Evolutionary conservation across 805 yeast genomes (phyloP), one percentile per base, ranked within the genome.

Genomic region (Kregervanrija delftensis): DNA sequence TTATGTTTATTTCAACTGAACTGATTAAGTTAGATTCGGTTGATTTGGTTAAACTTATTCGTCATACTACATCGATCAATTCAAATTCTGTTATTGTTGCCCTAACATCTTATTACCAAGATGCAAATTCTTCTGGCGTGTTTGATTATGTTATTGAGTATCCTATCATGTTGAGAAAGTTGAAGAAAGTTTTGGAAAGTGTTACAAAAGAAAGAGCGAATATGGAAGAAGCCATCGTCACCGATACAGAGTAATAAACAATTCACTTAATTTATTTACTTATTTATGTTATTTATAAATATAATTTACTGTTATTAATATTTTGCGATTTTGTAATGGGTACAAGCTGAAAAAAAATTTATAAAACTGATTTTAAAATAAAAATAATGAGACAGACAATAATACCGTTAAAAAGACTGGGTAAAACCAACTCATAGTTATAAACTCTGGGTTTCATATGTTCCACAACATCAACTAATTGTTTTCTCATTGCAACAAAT

Each of bases 61-160:
- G 76, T 56, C 77, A 77, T 50, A 90, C 97, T 0, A 75, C 80
- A 33, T 84, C 90, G 30, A 72, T 78, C n/a, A 90, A 91, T 58
- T 73, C 85, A 1, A 71, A 72, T 16, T 86, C 96, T 0, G 91
- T 90, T 1, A 74, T 89, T 14, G 71, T 90, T 35, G 89, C 90
- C 0, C 63, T 83, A 33, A 86, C 95, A 0, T 82, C 83, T 1
- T 81, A 76, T 53, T 78, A 79, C 35, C 75, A 77, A 47, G 95
- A 87, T 47, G 89, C 93, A 0, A 52, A 54, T 3, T 67, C 67
- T 30, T 61, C 73, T 13, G 73, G 72, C 9, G 68, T 71, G 2
- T 87, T 88, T 61, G 83, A 80, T 49, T 81, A 77, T 42, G 81
- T 84, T 2, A 62, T 88, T 15, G 93, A 86, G 56, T 85, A 85